Conservation (phyloP, 2,329 filamentous ascomycete species). For the Trichocomaceae sp. region DNA sequence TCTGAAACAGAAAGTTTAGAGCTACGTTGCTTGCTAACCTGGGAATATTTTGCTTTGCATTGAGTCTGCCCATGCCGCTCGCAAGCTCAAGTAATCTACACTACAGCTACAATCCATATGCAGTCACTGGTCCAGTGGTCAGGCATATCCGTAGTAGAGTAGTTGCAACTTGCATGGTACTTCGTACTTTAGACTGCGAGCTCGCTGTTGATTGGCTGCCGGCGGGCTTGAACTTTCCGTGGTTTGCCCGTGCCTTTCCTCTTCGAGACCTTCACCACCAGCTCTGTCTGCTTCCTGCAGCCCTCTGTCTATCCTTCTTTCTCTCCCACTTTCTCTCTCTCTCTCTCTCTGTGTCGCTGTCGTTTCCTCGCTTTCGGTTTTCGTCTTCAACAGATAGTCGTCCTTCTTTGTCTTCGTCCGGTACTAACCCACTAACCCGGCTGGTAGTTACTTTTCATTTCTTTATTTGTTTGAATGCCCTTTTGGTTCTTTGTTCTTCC, state of each 20-base stretch:
- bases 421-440: neutral
- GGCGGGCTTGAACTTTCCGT: neutral
- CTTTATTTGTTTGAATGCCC: neutral
- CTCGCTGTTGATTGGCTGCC: neutral
- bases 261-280: neutral
- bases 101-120: no score
- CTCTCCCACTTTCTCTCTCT: neutral
- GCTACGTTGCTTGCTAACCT: no score
- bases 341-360: neutral
- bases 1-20: neutral
- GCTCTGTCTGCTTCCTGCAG: neutral
- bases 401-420: neutral
- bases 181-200: neutral
- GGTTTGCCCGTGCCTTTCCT: constrained; percentile 1
- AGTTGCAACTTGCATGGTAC: no score
- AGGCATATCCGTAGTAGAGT: no score
- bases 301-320: neutral
- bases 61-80: no score
- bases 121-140: no score
- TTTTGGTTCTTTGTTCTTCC: constrained; percentile 2
- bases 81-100: no score
- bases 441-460: neutral
- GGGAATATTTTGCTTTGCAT: no score
- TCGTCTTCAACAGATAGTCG: no score
- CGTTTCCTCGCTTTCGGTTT: neutral